Percentiles rank a stretch among this genome's conserved stretches.
These are phyloP conservation scores for Xylariales sp. DNA, from an alignment of 2,329 filamentous ascomycete species.

Conservation along the genomic window DNA sequence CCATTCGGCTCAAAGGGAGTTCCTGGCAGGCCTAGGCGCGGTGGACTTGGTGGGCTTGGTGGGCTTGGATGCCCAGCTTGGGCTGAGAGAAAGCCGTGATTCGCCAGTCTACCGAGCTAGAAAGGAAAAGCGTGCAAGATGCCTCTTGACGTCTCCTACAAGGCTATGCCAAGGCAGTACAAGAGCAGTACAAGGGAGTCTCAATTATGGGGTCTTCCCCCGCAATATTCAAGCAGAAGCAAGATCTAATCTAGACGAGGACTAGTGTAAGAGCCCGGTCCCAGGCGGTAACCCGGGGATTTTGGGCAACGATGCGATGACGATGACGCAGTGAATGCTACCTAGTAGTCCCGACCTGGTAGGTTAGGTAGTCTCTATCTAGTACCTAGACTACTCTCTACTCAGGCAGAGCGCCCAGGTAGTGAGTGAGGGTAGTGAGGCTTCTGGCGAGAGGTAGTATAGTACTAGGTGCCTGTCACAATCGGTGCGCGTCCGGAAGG, in stretches of 20 bases:
- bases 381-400: too few relatives aligned
- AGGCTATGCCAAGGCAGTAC: slow-evolving; percentile 22
- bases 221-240: slow-evolving; percentile 26
- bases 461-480: too few relatives aligned
- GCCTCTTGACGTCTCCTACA: slow-evolving; percentile 5
- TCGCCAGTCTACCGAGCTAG: slow-evolving; percentile 60
- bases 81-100: slow-evolving; percentile 53
- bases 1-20: slow-evolving; percentile 54
- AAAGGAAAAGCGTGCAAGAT: slow-evolving; percentile 20
- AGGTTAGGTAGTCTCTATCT: too few relatives aligned
- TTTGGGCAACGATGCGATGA: neutral
- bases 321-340: slow-evolving; percentile 31
- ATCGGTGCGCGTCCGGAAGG: too few relatives aligned
- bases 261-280: slow-evolving; percentile 16
- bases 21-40: slow-evolving; percentile 39
- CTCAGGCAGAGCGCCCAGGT: too few relatives aligned
- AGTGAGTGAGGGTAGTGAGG: too few relatives aligned
- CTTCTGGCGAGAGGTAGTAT: too few relatives aligned
- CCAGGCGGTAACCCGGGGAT: neutral
- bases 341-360: too few relatives aligned
- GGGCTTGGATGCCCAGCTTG: slow-evolving; percentile 15
- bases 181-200: neutral
- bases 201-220: slow-evolving; percentile 5
- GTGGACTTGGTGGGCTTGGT: slow-evolving; percentile 27
- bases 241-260: slow-evolving; percentile 2